Evolutionary conservation across 2,329 filamentous ascomycete genomes (phyloP), one percentile per base, ranked within the genome.

Genomic region (Penicillium sumatraense): DNA sequence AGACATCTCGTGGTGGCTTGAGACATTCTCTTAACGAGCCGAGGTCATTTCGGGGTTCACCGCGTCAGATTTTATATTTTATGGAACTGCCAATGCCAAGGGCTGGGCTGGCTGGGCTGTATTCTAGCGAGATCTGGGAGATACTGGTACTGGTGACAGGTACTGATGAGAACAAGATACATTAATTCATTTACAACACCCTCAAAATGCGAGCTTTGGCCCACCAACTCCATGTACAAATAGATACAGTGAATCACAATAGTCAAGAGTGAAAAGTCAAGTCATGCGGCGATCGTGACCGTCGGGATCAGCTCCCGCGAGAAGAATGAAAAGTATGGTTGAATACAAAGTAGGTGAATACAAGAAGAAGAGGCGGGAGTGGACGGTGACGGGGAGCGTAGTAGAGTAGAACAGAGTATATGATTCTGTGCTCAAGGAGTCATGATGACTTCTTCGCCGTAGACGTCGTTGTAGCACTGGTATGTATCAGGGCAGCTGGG

Each of bases 401-500:
- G 13, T 35, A 21, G 20, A 47, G 35, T 26, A 5, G 26, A 10
- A 10, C 26, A 10, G 10, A 31, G 29, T 11, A 8, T 4, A 29
- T 3, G 8, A 29, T n/a, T n/a, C 29, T 14, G 3, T 51, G 33
- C 46, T 51, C 49, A 48, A 56, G 33, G 46, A 42, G 40, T n/a
- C 29, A 56, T 54, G 45, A 63, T 47, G 36, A 65, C 54, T 48
- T 66, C 62, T 44, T 66, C 63, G 46, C 63, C 64, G 42, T 64
- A 67, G 38, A 67, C 64, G 13, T 67, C 58, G 26, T 53, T 56
- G 47, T 67, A 67, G 57, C 64, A 67, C 48, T 66, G 58, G 57
- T 54, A 63, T 21, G 53, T 44, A 53, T 67, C 61, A 10, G 64
- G 64, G 47, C 64, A 67, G 57, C 64, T 67, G 27, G 14, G 21